These are phyloP conservation scores for Ogataea neopini DNA, from an alignment of 805 yeast genomes.

Conservation along the genomic window DNA sequence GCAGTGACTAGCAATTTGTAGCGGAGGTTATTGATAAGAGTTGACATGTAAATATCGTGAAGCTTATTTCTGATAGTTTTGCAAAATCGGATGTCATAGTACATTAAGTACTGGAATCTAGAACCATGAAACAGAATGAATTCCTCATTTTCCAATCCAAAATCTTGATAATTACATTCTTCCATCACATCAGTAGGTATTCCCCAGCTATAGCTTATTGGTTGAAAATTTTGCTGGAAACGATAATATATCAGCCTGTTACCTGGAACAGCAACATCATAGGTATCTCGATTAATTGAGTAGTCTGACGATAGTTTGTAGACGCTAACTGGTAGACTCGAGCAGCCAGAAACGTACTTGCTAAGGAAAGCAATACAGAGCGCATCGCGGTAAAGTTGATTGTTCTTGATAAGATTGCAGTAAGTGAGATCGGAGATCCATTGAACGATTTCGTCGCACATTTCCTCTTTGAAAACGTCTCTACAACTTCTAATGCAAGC, in stretches of 20 bases:
- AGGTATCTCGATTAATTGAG: conserved; percentile 37
- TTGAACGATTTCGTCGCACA: conserved; percentile 68
- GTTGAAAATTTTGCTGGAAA: conserved; percentile 30
- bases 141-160: conserved; percentile 7
- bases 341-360: conserved; percentile 60
- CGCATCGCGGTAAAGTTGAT: conserved; percentile 46
- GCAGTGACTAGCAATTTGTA: conserved; percentile 63
- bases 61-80: conserved; percentile 55
- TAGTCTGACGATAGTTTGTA: conserved; percentile 25
- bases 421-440: conserved; percentile 65
- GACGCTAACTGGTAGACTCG: conserved; percentile 20
- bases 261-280: conserved; percentile 30
- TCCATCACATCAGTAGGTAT: conserved; percentile 42
- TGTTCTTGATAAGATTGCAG: conserved; percentile 53
- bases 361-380: conserved; percentile 59
- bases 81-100: conserved; percentile 74
- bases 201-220: conserved; percentile 44
- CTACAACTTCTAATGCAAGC: conserved; percentile 65
- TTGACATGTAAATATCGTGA: conserved; percentile 65
- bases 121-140: conserved; percentile 40
- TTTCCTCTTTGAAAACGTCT: conserved; percentile 76
- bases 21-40: conserved; percentile 58
- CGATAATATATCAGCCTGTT: conserved; percentile 19
- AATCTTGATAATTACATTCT: conserved; percentile 49
- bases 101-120: conserved; percentile 58